Evolutionary conservation across 2,329 filamentous ascomycete genomes (phyloP).

Genomic region (Pseudopyricularia javanii): DNA sequence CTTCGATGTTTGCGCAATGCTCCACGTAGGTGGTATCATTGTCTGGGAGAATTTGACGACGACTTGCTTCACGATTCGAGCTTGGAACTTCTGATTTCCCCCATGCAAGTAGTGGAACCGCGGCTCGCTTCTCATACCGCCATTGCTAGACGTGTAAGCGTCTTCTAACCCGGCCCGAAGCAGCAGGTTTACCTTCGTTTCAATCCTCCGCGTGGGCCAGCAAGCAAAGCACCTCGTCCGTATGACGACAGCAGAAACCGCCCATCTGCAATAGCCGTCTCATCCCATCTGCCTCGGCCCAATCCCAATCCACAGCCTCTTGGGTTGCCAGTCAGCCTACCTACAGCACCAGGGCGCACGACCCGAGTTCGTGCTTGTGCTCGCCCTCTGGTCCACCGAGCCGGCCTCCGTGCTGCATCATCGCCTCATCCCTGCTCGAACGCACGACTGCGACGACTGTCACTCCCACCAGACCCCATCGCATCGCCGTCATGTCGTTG

Average conservation of each 20-base stretch:
- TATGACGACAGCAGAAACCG: background rate
- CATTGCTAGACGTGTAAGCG: no score
- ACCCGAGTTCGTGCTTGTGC: background rate
- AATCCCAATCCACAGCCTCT: background rate
- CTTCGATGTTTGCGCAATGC: background rate
- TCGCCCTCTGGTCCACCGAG: background rate
- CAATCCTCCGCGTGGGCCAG: background rate
- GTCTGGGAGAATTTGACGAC: background rate
- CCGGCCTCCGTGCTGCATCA: background rate
- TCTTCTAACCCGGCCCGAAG: background rate
- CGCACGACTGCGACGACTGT: background rate
- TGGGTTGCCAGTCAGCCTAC: background rate
- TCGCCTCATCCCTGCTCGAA: background rate
- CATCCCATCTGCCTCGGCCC: background rate
- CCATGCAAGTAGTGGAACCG: background rate
- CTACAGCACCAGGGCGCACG: background rate
- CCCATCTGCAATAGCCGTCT: background rate
- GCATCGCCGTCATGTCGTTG: background rate
- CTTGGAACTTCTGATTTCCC: background rate
- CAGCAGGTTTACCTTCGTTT: background rate
- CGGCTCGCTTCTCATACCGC: background rate
- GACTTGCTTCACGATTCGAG: background rate
- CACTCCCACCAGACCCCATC: no score
- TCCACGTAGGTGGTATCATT: background rate
- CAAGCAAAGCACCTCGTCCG: background rate